Evolutionary conservation across 2,329 filamentous ascomycete species (phyloP).

Genomic region (Aureobasidium sp.): DNA sequence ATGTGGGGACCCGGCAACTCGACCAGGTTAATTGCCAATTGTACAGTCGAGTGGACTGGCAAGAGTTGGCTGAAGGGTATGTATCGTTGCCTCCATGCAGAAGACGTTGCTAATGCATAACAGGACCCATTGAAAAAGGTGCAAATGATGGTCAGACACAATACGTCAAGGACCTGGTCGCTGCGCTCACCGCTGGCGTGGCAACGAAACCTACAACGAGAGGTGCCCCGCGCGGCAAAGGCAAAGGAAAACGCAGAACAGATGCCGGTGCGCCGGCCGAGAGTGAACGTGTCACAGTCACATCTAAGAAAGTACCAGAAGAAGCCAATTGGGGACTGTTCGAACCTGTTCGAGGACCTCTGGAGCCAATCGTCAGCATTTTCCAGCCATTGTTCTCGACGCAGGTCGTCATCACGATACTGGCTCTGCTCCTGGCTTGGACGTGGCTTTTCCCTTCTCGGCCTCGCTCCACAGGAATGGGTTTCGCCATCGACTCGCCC

Average conservation of each 20-base stretch:
- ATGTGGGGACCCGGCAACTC: constrained; percentile 84
- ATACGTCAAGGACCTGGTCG: constrained; percentile 75
- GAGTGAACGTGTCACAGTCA: constrained; percentile 27
- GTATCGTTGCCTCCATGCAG: background rate
- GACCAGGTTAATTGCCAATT: constrained; percentile 81
- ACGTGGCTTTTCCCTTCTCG: constrained; percentile 51
- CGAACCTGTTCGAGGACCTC: constrained; percentile 65
- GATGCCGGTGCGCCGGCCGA: constrained; percentile 30
- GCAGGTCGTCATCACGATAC: constrained; percentile 68
- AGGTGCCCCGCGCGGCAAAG: constrained; percentile 35
- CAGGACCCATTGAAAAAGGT: constrained; percentile 87
- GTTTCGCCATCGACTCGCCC: constrained; percentile 40
- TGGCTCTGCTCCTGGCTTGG: constrained; percentile 66
- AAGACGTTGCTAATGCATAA: background rate
- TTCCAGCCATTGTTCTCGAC: constrained; percentile 65
- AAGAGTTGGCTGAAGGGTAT: constrained; percentile 84
- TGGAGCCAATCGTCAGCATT: constrained; percentile 65
- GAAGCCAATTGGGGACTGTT: constrained; percentile 64
- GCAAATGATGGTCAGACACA: constrained; percentile 81
- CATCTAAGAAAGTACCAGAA: constrained; percentile 27
- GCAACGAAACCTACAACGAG: constrained; percentile 53
- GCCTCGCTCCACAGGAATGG: constrained; percentile 30
- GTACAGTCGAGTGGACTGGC: constrained; percentile 88
- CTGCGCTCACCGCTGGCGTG: constrained; percentile 66
- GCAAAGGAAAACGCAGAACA: constrained; percentile 48